Evolutionary conservation across 768 basidiomycete genomes (phyloP).

Genomic region (Collybia sordida): DNA sequence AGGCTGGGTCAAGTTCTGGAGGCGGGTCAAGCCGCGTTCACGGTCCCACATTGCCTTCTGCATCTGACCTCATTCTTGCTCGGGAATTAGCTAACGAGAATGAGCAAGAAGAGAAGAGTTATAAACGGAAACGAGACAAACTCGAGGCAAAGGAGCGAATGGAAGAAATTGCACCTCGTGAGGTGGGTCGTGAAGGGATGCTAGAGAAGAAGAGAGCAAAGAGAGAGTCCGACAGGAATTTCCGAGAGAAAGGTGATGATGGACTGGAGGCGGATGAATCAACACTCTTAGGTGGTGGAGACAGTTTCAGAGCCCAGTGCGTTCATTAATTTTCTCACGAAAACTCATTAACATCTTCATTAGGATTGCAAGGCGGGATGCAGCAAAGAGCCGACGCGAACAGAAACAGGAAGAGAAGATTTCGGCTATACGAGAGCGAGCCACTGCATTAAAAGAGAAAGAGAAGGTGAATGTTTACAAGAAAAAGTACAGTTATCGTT

Average conservation of each 20-base stretch:
- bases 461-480: slow-evolving; percentile 49
- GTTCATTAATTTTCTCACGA: slow-evolving; percentile 18
- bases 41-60: slow-evolving; percentile 70
- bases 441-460: slow-evolving; percentile 65
- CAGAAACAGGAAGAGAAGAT: slow-evolving; percentile 45
- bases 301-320: slow-evolving; percentile 80
- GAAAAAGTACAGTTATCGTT: no score
- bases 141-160: slow-evolving; percentile 64
- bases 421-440: slow-evolving; percentile 58
- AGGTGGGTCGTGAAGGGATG: slow-evolving; percentile 80
- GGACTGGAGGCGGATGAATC: slow-evolving; percentile 78
- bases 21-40: slow-evolving; percentile 41
- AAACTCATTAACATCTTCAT: slow-evolving; percentile 2
- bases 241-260: slow-evolving; percentile 76
- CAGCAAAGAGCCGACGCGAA: slow-evolving; percentile 60
- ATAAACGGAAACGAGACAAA: slow-evolving; percentile 68
- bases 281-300: slow-evolving; percentile 79
- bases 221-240: slow-evolving; percentile 69
- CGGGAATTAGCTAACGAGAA: slow-evolving; percentile 60
- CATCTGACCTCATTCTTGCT: slow-evolving; percentile 68
- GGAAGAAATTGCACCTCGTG: slow-evolving; percentile 82
- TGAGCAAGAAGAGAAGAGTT: slow-evolving; percentile 47
- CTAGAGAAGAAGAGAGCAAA: slow-evolving; percentile 82
- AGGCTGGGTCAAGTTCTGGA: slow-evolving; percentile 24
- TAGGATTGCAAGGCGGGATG: slow-evolving; percentile 77